Percentiles rank a stretch among this genome's conserved stretches.
Conservation (phyloP, 2,329 filamentous ascomycete species). For the Cordyceps cicadae region DNA sequence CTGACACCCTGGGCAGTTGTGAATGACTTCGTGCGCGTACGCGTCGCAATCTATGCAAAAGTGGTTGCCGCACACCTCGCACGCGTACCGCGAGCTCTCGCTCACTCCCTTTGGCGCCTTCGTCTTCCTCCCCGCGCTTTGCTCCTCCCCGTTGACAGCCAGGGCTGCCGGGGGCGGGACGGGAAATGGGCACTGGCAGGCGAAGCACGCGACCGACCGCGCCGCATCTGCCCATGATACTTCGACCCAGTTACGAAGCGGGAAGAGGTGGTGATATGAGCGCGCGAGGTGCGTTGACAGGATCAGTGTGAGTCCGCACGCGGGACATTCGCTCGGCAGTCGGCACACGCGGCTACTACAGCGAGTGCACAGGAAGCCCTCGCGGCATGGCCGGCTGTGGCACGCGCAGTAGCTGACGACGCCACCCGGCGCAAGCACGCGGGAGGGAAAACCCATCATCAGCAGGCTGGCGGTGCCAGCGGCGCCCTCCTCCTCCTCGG, state of each 20-base stretch:
- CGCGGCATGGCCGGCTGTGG: slow-evolving; percentile 71
- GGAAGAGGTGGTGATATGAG: slow-evolving; percentile 91
- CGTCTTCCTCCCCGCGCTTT: not conserved
- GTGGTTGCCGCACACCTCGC: slow-evolving; percentile 75
- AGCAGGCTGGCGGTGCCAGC: slow-evolving; percentile 56
- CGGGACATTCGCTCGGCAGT: slow-evolving; percentile 82
- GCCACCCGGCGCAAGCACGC: slow-evolving; percentile 60
- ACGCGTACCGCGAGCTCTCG: slow-evolving; percentile 83
- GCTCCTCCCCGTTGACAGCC: slow-evolving; percentile 12
- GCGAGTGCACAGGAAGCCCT: slow-evolving; percentile 85
- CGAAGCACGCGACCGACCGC: slow-evolving; percentile 59
- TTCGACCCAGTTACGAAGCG: slow-evolving; percentile 81
- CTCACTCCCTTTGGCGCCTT: slow-evolving; percentile 56
- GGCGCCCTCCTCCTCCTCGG: slow-evolving; percentile 31
- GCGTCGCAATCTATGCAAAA: slow-evolving; percentile 99
- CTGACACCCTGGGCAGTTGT: slow-evolving; percentile 91
- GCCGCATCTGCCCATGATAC: slow-evolving; percentile 74
- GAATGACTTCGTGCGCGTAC: slow-evolving; percentile 85
- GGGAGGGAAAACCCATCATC: slow-evolving; percentile 97
- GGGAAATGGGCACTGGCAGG: slow-evolving; percentile 70
- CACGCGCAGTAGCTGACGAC: slow-evolving; percentile 78
- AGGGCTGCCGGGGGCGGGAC: slow-evolving; percentile 22
- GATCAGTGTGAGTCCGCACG: slow-evolving; percentile 85
- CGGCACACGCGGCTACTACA: slow-evolving; percentile 85
- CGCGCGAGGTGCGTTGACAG: slow-evolving; percentile 86